Conservation (phyloP, 2,329 filamentous ascomycete species). For the Phoma sp. region DNA sequence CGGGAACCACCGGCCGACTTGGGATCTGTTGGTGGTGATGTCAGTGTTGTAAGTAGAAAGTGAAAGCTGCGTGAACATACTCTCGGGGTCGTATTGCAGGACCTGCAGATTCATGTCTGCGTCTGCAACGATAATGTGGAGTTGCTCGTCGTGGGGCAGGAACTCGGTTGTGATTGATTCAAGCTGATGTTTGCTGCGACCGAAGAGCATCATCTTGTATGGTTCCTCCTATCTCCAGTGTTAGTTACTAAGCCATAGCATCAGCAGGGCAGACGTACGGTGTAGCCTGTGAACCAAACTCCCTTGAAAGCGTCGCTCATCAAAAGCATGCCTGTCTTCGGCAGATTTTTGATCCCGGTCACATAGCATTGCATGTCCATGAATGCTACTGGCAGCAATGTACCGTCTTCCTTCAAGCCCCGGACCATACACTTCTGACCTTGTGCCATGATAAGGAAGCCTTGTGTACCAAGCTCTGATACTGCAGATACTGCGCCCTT, state of each 20-base stretch:
- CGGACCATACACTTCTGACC: constrained; percentile 98
- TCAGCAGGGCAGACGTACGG: constrained; percentile 53
- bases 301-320: constrained; percentile 92
- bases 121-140: constrained; percentile 84
- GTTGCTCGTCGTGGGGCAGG: constrained; percentile 79
- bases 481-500: constrained; percentile 89
- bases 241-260: constrained; percentile 17
- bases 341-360: constrained; percentile 80
- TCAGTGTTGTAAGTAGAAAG: no score
- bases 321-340: constrained; percentile 81
- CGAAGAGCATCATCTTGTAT: constrained; percentile 92
- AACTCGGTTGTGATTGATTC: constrained; percentile 86
- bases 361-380: constrained; percentile 98
- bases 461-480: constrained; percentile 83
- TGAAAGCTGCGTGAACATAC: constrained; percentile 57
- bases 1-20: constrained; percentile 90
- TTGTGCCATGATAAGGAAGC: constrained; percentile 86
- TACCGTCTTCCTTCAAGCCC: constrained; percentile 93
- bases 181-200: constrained; percentile 79
- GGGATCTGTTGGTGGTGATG: constrained; percentile 66
- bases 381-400: constrained; percentile 90
- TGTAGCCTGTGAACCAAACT: constrained; percentile 94
- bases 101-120: constrained; percentile 86
- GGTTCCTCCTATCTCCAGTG: constrained; percentile 72
- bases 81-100: constrained; percentile 92